Evolutionary conservation across 148 eudicot genomes (phyloP).

Genomic region (Euryodendron excelsum): DNA sequence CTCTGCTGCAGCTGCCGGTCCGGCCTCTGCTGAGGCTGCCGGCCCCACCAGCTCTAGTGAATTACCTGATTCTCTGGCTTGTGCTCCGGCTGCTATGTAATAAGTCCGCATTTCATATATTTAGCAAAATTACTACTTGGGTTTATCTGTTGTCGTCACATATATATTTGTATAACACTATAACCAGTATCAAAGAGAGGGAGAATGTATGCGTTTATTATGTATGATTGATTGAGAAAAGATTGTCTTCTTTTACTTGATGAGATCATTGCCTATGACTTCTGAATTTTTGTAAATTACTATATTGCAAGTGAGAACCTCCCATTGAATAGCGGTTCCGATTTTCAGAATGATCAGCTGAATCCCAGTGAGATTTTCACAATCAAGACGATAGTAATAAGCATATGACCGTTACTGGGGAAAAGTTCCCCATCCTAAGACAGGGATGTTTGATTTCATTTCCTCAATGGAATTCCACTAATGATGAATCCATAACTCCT

Average conservation of each 20-base stretch:
- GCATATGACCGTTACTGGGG: too few relatives aligned
- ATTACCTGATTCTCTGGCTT: slow-evolving; percentile 4
- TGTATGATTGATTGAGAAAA: not conserved
- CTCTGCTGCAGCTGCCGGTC: slow-evolving; percentile 16
- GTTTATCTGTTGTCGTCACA: not conserved
- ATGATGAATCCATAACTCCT: too few relatives aligned
- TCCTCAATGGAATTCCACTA: too few relatives aligned
- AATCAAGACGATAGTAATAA: too few relatives aligned
- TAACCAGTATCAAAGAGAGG: too few relatives aligned
- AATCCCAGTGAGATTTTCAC: too few relatives aligned
- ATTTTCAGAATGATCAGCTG: too few relatives aligned
- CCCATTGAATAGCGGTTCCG: not conserved
- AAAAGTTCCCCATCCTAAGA: too few relatives aligned
- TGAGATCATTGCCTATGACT: not conserved
- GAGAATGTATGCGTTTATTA: too few relatives aligned
- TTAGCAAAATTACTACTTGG: not conserved
- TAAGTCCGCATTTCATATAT: too few relatives aligned
- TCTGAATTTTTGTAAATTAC: not conserved
- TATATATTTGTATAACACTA: not conserved
- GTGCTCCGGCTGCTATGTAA: slow-evolving; percentile 24
- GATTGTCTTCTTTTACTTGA: not conserved
- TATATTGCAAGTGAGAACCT: not conserved
- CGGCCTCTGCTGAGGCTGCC: slow-evolving; percentile 12
- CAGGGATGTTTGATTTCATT: too few relatives aligned
- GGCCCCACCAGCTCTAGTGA: slow-evolving; percentile 16